Percentiles rank a stretch among this genome's conserved stretches.
Evolutionary conservation across 768 basidiomycete genomes (phyloP).

Genomic region (Rubroboletus satanas): DNA sequence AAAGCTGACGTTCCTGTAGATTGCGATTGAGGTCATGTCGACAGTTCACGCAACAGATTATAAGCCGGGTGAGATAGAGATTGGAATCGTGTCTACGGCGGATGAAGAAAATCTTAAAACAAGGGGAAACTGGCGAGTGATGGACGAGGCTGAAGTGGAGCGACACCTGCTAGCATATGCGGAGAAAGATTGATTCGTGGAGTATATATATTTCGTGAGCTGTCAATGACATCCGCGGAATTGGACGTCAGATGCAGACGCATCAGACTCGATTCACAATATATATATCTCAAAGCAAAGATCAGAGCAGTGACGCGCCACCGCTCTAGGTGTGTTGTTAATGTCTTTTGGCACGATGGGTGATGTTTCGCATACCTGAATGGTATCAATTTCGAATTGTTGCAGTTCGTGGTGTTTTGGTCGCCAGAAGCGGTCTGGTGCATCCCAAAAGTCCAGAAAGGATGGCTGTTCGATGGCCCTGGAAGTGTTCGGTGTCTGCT

Average conservation of each 20-base stretch:
- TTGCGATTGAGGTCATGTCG: slow-evolving; percentile 93
- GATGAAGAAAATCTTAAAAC: slow-evolving; percentile 71
- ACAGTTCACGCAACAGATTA: slow-evolving; percentile 94
- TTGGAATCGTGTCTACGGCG: slow-evolving; percentile 82
- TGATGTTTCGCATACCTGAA: slow-evolving; percentile 45
- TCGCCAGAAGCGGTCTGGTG: slow-evolving; percentile 56
- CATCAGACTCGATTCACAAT: background rate
- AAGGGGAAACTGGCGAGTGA: slow-evolving; percentile 73
- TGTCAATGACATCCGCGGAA: background rate
- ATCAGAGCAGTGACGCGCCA: slow-evolving; percentile 53
- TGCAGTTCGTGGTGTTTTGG: slow-evolving; percentile 46
- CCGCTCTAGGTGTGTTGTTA: slow-evolving; percentile 44
- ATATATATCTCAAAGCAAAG: background rate
- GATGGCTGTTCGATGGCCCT: slow-evolving; percentile 5
- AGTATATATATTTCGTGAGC: background rate
- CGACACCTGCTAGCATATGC: slow-evolving; percentile 79
- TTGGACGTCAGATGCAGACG: background rate
- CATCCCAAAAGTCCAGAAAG: slow-evolving; percentile 63
- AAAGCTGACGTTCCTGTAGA: slow-evolving; percentile 39
- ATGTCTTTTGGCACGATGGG: background rate
- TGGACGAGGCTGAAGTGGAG: slow-evolving; percentile 76
- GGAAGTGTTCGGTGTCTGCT: slow-evolving; percentile 26
- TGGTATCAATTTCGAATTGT: slow-evolving; percentile 60
- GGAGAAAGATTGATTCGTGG: slow-evolving; percentile 69
- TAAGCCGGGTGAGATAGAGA: slow-evolving; percentile 93